phyloP scores from a whole-genome alignment of 2,329 filamentous ascomycete species.

The Rosellinia necatrix region DNA sequence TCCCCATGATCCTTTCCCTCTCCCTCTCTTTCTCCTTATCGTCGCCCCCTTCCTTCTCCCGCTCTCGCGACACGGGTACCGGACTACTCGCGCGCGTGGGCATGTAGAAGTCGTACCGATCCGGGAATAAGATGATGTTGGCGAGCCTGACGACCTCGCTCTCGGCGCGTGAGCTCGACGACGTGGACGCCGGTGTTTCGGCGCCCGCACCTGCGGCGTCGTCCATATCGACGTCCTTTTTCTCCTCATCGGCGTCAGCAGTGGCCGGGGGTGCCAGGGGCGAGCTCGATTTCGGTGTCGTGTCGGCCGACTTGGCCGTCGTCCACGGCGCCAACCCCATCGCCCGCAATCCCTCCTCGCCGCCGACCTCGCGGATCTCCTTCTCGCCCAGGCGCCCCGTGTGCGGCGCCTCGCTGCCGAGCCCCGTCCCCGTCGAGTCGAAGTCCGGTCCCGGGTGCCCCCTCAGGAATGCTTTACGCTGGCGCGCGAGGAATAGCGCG shows the following conservation, averaged over 20 bases:
- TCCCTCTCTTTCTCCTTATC: conserved; percentile 23
- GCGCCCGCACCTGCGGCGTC: conserved; percentile 31
- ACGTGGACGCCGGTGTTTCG: conserved; percentile 21
- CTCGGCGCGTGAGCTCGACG: conserved; percentile 48
- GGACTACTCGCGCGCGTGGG: conserved; percentile 43
- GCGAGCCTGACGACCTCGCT: conserved; percentile 58
- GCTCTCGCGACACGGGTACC: conserved; percentile 27
- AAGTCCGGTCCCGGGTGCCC: conserved; percentile 61
- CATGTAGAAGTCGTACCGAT: conserved; percentile 55
- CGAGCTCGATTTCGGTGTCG: conserved; percentile 28
- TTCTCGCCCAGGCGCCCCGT: conserved; percentile 53
- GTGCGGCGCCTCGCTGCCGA: conserved; percentile 57
- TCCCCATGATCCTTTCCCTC: background rate
- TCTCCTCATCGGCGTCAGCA: conserved; percentile 25
- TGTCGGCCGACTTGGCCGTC: conserved; percentile 33
- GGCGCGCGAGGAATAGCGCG: conserved; percentile 60
- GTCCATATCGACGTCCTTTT: conserved; percentile 30
- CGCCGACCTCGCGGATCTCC: conserved; percentile 57
- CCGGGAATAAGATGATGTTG: conserved; percentile 62
- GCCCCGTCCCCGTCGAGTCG: conserved; percentile 55
- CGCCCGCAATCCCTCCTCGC: conserved; percentile 56
- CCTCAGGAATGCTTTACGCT: conserved; percentile 60
- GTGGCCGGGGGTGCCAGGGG: too few relatives aligned
- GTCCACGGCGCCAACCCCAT: conserved; percentile 62
- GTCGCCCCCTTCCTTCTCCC: conserved; percentile 24